Evolutionary conservation across 768 basidiomycete genomes (phyloP).

Genomic region (Suillus paluster): DNA sequence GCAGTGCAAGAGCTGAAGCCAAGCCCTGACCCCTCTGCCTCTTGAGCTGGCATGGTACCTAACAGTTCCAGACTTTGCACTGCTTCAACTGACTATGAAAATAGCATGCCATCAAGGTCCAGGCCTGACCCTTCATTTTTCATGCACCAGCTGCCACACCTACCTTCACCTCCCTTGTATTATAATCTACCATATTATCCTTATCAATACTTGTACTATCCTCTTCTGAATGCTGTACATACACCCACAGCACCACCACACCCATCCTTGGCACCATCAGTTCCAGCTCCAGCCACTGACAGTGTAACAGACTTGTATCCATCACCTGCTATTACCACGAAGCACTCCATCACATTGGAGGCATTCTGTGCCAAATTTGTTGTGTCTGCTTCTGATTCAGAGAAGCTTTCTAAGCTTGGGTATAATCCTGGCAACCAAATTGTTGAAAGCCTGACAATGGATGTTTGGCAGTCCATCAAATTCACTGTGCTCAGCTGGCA

Average conservation of each 20-base stretch:
- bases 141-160: not conserved
- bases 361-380: not conserved
- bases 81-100: not conserved
- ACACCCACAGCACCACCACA: not conserved
- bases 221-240: not conserved
- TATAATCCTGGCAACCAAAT: slow-evolving; percentile 5
- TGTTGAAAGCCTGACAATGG: not conserved
- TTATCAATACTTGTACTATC: not conserved
- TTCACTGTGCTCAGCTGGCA: slow-evolving; percentile 8
- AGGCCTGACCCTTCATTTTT: not conserved
- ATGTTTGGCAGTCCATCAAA: not conserved
- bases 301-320: not conserved
- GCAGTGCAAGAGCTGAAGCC: too few relatives aligned
- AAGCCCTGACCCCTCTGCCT: too few relatives aligned
- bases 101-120: not conserved
- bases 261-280: not conserved
- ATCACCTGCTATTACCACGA: not conserved
- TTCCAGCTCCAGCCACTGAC: not conserved
- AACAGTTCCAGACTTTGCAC: too few relatives aligned
- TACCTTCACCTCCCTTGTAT: not conserved
- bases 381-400: not conserved
- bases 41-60: too few relatives aligned
- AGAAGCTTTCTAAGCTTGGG: slow-evolving; percentile 6
- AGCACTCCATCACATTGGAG: not conserved
- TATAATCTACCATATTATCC: not conserved